phyloP scores from a whole-genome alignment of 2,329 filamentous ascomycete genomes.

The Ilyonectria robusta region DNA sequence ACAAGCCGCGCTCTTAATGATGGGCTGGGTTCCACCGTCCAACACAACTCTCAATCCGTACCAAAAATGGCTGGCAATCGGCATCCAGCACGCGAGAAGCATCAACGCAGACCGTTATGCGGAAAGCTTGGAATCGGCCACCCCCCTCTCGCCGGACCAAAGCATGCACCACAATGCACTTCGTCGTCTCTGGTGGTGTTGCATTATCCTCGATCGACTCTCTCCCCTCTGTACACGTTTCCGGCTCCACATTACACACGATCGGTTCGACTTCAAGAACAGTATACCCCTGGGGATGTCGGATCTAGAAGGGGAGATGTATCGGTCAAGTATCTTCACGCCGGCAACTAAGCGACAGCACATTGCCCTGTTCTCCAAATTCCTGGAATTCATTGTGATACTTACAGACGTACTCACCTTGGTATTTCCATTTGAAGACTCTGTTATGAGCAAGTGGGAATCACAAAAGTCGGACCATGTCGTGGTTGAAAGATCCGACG shows the following conservation, averaged over 20 bases:
- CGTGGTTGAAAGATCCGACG: neutral
- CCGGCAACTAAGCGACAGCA: neutral
- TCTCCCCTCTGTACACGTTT: conserved; percentile 4
- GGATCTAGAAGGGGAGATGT: neutral
- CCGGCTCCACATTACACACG: neutral
- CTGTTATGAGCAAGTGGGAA: neutral
- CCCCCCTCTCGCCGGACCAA: neutral
- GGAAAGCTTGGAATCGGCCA: neutral
- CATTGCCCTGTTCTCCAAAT: neutral
- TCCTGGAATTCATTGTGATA: neutral
- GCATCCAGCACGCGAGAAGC: conserved; percentile 2
- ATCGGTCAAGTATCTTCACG: conserved; percentile 2
- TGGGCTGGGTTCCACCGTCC: conserved; percentile 7
- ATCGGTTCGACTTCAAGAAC: conserved; percentile 1
- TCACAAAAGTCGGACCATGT: neutral
- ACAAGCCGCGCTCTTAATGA: neutral
- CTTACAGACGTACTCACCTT: neutral
- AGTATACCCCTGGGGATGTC: neutral
- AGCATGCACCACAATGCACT: neutral
- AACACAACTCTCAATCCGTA: neutral
- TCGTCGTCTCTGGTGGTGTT: conserved; percentile 5
- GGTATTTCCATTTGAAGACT: neutral
- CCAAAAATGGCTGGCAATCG: neutral
- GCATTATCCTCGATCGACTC: neutral
- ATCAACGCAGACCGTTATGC: conserved; percentile 6